phyloP scores from a whole-genome alignment of 73 alveolate species.

The Paramecium sonneborni region DNA sequence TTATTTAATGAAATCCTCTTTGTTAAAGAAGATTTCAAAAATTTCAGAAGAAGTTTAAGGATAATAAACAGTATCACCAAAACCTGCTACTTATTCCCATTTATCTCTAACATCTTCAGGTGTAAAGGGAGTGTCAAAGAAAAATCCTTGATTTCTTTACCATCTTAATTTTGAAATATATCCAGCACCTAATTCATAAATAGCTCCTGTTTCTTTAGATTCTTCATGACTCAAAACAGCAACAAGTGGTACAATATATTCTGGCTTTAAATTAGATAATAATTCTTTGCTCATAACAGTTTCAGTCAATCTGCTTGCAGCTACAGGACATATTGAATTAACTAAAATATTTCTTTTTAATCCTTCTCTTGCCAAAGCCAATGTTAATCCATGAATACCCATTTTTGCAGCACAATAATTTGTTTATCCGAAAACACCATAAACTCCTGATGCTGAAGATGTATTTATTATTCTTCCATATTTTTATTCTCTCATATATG shows the following conservation, averaged over 20 bases:
- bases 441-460: slow-evolving; percentile 89
- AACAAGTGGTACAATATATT: slow-evolving; percentile 84
- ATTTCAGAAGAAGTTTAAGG: slow-evolving; percentile 58
- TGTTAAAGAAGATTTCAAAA: slow-evolving; percentile 43
- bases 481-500: slow-evolving; percentile 77
- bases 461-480: slow-evolving; percentile 80
- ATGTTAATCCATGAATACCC: slow-evolving; percentile 92
- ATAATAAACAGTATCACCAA: slow-evolving; percentile 45
- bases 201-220: slow-evolving; percentile 6
- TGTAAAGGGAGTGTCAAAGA: slow-evolving; percentile 72
- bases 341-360: slow-evolving; percentile 84
- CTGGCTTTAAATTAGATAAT: slow-evolving; percentile 66
- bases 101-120: slow-evolving; percentile 79
- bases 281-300: slow-evolving; percentile 69
- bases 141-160: slow-evolving; percentile 13
- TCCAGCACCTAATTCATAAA: slow-evolving; percentile 65
- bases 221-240: slow-evolving; percentile 70
- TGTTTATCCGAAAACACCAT: slow-evolving; percentile 94
- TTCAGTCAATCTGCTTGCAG: slow-evolving; percentile 95
- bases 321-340: slow-evolving; percentile 94
- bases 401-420: slow-evolving; percentile 92
- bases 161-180: slow-evolving; percentile 14
- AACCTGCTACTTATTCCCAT: slow-evolving; percentile 52
- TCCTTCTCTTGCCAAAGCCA: slow-evolving; percentile 92
- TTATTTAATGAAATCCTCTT: slow-evolving; percentile 35